Evolutionary conservation across 257 asterid species (phyloP).

Genomic region (Salvia miltiorrhiza): DNA sequence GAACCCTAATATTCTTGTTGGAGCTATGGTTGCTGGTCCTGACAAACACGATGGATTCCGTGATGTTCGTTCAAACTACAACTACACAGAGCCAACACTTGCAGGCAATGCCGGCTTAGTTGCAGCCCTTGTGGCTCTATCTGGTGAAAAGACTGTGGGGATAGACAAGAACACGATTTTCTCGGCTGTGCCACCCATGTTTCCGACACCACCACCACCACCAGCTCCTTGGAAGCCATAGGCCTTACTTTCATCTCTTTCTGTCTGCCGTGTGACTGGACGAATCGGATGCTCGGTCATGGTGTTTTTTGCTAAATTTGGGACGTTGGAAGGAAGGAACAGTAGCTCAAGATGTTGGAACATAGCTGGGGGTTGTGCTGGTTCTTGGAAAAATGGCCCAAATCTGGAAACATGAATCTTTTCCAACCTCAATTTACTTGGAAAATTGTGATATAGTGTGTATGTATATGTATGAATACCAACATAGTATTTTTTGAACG

Average conservation of each 20-base stretch:
- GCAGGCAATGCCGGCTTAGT: constrained; percentile 97
- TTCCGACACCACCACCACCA: constrained; percentile 91
- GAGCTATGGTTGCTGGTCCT: constrained; percentile 99
- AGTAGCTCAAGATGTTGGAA: neutral
- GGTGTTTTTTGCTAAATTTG: constrained; percentile 26
- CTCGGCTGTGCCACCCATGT: constrained; percentile 97
- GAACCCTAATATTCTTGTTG: constrained; percentile 66
- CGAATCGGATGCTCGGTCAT: neutral
- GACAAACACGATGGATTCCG: constrained; percentile 81
- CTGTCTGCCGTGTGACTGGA: constrained; percentile 22
- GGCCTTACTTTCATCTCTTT: neutral
- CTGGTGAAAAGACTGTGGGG: constrained; percentile 52
- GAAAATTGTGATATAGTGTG: constrained; percentile 23
- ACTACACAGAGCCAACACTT: constrained; percentile 88
- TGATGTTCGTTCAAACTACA: constrained; percentile 81
- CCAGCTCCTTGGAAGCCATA: constrained; percentile 98
- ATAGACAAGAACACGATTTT: constrained; percentile 88
- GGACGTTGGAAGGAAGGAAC: constrained; percentile 5
- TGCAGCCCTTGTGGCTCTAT: constrained; percentile 88
- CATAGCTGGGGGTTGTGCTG: neutral
- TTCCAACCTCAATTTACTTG: neutral
- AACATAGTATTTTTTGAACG: constrained; percentile 34
- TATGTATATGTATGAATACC: constrained; percentile 19
- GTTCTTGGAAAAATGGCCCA: neutral
- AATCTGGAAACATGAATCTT: neutral